Conservation (phyloP, 192 early-diverging fungal genomes). For the Entomortierella parvispora region DNA sequence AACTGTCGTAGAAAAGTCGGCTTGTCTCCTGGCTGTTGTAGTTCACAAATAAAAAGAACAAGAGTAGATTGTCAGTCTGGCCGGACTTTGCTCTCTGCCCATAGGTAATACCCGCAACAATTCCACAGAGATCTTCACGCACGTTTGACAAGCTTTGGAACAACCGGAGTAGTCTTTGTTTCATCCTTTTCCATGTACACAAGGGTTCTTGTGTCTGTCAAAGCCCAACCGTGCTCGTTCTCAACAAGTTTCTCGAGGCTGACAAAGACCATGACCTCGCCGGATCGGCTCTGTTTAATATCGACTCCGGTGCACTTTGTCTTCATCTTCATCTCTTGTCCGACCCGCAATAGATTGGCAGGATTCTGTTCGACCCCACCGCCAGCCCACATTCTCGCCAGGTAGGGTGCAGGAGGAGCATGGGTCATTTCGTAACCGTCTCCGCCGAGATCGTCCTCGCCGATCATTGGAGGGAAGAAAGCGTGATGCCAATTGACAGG, state of each 20-base stretch:
- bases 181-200: constrained; percentile 67
- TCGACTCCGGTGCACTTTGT: constrained; percentile 64
- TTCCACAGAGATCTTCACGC: neutral
- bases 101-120: neutral
- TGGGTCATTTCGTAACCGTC: constrained; percentile 88
- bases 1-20: constrained; percentile 69
- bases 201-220: constrained; percentile 74
- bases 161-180: neutral
- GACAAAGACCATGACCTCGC: constrained; percentile 73
- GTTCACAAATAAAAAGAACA: neutral
- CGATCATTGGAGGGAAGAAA: constrained; percentile 80
- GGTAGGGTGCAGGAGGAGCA: constrained; percentile 80
- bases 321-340: constrained; percentile 69
- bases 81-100: too few relatives aligned
- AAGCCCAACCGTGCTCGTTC: constrained; percentile 68
- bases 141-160: constrained; percentile 51
- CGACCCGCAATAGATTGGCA: constrained; percentile 69
- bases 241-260: constrained; percentile 69
- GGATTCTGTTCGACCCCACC: constrained; percentile 70
- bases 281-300: constrained; percentile 61
- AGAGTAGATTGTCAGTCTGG: constrained; percentile 6
- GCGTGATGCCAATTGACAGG: constrained; percentile 81
- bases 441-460: constrained; percentile 70
- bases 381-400: constrained; percentile 90
- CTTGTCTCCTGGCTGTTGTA: constrained; percentile 53